Base-by-base conservation (phyloP, 2,329 filamentous ascomycete species). In the Laburnicola sp. region DNA sequence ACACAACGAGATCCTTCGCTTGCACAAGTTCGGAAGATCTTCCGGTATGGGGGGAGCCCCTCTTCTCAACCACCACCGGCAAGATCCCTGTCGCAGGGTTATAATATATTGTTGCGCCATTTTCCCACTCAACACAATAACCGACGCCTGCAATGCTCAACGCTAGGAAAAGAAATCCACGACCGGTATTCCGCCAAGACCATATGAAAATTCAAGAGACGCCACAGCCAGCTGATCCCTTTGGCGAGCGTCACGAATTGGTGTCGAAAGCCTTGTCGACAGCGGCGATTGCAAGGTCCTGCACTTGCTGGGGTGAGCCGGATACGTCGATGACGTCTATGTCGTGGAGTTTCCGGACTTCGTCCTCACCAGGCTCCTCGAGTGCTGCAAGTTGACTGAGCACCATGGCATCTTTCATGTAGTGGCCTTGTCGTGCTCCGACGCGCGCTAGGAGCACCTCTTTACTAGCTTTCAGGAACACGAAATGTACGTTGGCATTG, bases 381-480 rank as follows among this genome's bases (percentile, higher is more conserved):
- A 99, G 81, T 45, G 86, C 87, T 56, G 86, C 84, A 60, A 97
- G 88, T 71, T 99, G 94, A 75, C 91, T 96, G 65, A 88, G 86
- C 6, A 99, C 92, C 93, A 99, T 97, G 65, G 85, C 84, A 62
- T 90, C 88, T 64, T 94, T 93, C 92, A 99, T 97, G 75, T 94
- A 99, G 72, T 99, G 94, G 45, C 86, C 86, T 75, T 92, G 76
- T 60, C 94, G 84, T 34, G 81, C 78, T 30, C 81, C 80, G 6
- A 97, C 92, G 6, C 94, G 84, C 62, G 86, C 77, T 50, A 95
- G 78, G 27, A 97, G 82, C 7, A 89, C 80, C 50, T 86, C 82
- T 72, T 95, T 88, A 37, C 84, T 78, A 0, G 92, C 91, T 58
- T 87, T 82, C 34, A 99, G 86, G 75, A 93, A 99, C 62, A 99